Evolutionary conservation across 306 rosid species (phyloP).

Genomic region (Crataegus laevigata): DNA sequence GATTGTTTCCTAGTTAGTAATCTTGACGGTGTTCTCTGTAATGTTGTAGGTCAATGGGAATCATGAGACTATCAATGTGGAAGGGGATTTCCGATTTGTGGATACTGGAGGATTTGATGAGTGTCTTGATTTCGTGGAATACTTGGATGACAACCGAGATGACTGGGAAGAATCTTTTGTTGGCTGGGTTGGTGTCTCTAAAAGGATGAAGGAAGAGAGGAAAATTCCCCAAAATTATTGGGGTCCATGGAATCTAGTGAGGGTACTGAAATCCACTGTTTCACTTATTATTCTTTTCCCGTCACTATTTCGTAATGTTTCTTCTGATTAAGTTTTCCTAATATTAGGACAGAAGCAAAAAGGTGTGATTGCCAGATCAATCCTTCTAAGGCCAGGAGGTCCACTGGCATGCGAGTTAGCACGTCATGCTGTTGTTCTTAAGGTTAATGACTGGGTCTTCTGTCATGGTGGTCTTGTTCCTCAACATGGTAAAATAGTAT

Average conservation of each 20-base stretch:
- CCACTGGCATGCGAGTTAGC: slow-evolving; percentile 71
- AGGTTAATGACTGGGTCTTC: slow-evolving; percentile 95
- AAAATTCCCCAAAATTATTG: slow-evolving; percentile 41
- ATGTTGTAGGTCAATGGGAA: slow-evolving; percentile 74
- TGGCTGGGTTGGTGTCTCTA: slow-evolving; percentile 60
- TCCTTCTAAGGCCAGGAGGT: slow-evolving; percentile 85
- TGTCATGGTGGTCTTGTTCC: slow-evolving; percentile 99
- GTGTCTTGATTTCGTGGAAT: slow-evolving; percentile 67
- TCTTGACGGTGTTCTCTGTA: background rate
- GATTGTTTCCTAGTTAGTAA: background rate
- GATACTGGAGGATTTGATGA: slow-evolving; percentile 78
- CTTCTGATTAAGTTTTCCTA: slow-evolving; percentile 38
- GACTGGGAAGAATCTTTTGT: slow-evolving; percentile 67
- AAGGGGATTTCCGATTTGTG: slow-evolving; percentile 89
- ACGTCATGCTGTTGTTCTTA: slow-evolving; percentile 68
- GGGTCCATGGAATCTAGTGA: slow-evolving; percentile 79
- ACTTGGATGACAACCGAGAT: slow-evolving; percentile 41
- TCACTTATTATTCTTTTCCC: background rate
- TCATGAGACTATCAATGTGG: slow-evolving; percentile 94
- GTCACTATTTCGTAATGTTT: slow-evolving; percentile 4
- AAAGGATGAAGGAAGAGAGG: slow-evolving; percentile 52
- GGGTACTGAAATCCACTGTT: slow-evolving; percentile 51
- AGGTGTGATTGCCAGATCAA: slow-evolving; percentile 79
- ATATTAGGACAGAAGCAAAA: slow-evolving; percentile 91
- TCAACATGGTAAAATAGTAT: slow-evolving; percentile 68